Evolutionary conservation across 1,139 yeast species (phyloP).

Genomic region (Nakaseomyces kungkrabaensis): DNA sequence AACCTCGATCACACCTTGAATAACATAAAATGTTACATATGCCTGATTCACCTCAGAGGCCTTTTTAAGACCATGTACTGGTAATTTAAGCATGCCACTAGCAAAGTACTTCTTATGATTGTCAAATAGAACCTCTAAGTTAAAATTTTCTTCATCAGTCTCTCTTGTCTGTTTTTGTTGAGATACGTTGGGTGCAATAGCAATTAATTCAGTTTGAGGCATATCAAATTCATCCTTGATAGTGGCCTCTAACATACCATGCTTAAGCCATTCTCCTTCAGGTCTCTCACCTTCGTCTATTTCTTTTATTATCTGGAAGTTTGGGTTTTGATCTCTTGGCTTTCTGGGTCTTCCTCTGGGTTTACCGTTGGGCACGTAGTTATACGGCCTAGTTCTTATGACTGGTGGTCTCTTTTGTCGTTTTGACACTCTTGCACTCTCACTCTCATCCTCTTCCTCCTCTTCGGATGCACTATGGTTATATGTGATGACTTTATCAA

Average conservation of each 20-base stretch:
- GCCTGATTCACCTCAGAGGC: constrained; percentile 56
- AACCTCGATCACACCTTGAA: constrained; percentile 62
- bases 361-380: constrained; percentile 21
- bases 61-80: constrained; percentile 55
- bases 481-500: constrained; percentile 46
- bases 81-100: constrained; percentile 64
- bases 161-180: constrained; percentile 37
- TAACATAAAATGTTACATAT: constrained; percentile 64
- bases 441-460: constrained; percentile 12
- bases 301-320: constrained; percentile 15
- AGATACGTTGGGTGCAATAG: constrained; percentile 61
- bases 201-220: constrained; percentile 42
- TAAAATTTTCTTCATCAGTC: constrained; percentile 46
- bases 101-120: constrained; percentile 60
- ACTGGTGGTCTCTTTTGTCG: constrained; percentile 6
- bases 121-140: constrained; percentile 59
- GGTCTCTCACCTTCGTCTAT: constrained; percentile 31
- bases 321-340: constrained; percentile 7
- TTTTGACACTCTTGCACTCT: constrained; percentile 1
- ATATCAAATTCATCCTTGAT: constrained; percentile 43
- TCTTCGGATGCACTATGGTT: constrained; percentile 28
- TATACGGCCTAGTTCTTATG: constrained; percentile 18
- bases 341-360: constrained; percentile 23
- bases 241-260: constrained; percentile 44
- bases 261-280: constrained; percentile 48